Evolutionary conservation across 2,329 filamentous ascomycete genomes (phyloP), one percentile per base, ranked within the genome.

Genomic region (Laburnicola sp.): DNA sequence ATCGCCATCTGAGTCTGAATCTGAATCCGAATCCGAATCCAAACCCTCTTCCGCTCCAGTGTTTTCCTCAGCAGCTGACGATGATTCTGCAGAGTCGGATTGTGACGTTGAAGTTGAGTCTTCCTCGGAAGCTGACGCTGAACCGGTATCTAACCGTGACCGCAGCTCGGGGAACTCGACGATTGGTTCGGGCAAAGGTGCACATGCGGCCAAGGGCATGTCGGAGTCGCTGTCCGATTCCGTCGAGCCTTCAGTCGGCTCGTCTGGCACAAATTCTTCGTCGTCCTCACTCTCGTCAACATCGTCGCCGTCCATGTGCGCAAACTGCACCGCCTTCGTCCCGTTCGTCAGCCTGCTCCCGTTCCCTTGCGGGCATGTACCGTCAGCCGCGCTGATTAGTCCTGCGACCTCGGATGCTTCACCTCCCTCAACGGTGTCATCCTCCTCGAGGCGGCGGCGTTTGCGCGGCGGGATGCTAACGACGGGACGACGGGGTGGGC

Each of bases 381-480:
- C 48, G 11, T 53, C 50, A 26, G 53, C 42, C 26, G 50, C 54
- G 22, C 52, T 57, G 7, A 62, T 55, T 28, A 64, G 45, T 1
- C 45, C 52, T 4, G 51, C 11, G 30, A 40, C 56, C 10, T 58
- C 59, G 3, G 45, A 7, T 4, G 52, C 57, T 3, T 57, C 53
- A 3, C 54, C 59, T 39, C 47, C 56, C 44, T 66, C 65, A 49
- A 63, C 54, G 48, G 72, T 54, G 34, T 64, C 16, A 16, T 16
- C 58, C 52, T 63, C 62, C 57, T 62, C 75, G 16, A 70, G 38
- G 36, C 65, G 62, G 32, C 80, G 81, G 61, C 82, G 82, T 69
- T 94, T 95, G 55, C 86, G 81, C 1, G 91, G 86, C 0, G 89
- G 88, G 11, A 95, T 89, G 9, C 80, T 75, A 34, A 95, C 76